Evolutionary conservation across 305 asterid species (phyloP).

Genomic region (Salvia sclarea): DNA sequence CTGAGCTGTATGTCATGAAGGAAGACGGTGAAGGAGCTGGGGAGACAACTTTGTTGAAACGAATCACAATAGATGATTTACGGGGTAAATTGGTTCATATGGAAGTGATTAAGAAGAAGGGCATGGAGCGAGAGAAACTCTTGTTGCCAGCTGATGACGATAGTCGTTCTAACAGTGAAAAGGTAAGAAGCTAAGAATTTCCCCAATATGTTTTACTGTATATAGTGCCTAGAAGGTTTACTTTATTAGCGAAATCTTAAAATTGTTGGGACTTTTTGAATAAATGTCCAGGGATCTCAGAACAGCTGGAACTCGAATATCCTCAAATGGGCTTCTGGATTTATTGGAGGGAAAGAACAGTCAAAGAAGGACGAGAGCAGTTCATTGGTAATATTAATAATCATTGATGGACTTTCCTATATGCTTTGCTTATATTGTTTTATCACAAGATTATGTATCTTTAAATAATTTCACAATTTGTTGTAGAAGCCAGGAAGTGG

Average conservation of each 20-base stretch:
- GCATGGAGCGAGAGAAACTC: constrained; percentile 83
- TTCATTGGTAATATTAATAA: constrained; percentile 53
- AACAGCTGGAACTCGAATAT: constrained; percentile 88
- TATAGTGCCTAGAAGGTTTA: constrained; percentile 16
- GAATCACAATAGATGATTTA: constrained; percentile 79
- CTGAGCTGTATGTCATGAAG: constrained; percentile 85
- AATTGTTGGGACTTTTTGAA: constrained; percentile 26
- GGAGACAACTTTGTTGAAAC: constrained; percentile 58
- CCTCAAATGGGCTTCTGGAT: constrained; percentile 97
- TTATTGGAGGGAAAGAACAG: constrained; percentile 76
- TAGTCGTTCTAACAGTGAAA: constrained; percentile 43
- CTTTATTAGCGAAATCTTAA: constrained; percentile 18
- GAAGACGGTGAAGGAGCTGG: constrained; percentile 64
- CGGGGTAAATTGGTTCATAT: constrained; percentile 87
- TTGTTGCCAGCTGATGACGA: constrained; percentile 72
- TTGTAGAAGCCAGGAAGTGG: constrained; percentile 61
- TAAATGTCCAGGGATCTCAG: constrained; percentile 55
- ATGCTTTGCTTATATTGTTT: constrained; percentile 24
- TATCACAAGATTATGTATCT: constrained; percentile 5
- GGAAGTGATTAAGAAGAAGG: constrained; percentile 91
- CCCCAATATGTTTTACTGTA: constrained; percentile 7
- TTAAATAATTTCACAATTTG: constrained; percentile 33
- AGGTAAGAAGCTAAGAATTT: constrained; percentile 41
- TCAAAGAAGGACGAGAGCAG: constrained; percentile 62
- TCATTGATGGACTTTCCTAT: constrained; percentile 15